phyloP scores from a whole-genome alignment of 371 early-diverging fungal genomes.

The Apophysomyces elegans region DNA sequence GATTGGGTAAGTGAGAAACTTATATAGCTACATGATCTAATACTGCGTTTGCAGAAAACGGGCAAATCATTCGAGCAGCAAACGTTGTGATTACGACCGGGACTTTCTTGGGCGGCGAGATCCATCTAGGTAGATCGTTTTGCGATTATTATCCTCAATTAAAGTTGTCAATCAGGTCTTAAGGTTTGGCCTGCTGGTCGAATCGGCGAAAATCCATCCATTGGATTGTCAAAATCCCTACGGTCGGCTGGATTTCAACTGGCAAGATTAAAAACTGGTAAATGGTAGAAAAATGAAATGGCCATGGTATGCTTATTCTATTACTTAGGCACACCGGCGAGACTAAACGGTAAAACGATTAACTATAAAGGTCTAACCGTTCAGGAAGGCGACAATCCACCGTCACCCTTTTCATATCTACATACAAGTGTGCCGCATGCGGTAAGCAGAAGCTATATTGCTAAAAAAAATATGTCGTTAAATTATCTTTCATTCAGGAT shows the following conservation, averaged over 20 bases:
- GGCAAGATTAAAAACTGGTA: slow-evolving; percentile 80
- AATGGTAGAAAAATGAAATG: not conserved
- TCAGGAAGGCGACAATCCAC: slow-evolving; percentile 78
- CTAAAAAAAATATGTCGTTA: no score
- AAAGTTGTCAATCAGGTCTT: slow-evolving; percentile 43
- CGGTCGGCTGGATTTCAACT: slow-evolving; percentile 76
- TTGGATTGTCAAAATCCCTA: slow-evolving; percentile 77
- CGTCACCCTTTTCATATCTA: slow-evolving; percentile 80
- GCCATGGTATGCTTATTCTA: not conserved
- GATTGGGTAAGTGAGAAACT: slow-evolving; percentile 37
- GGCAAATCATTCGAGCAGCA: slow-evolving; percentile 69
- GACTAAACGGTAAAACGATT: slow-evolving; percentile 78
- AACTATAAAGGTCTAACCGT: slow-evolving; percentile 66
- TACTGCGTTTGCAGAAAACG: slow-evolving; percentile 51
- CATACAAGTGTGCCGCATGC: slow-evolving; percentile 67
- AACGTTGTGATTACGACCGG: slow-evolving; percentile 86
- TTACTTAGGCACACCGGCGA: slow-evolving; percentile 73
- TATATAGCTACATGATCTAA: not conserved
- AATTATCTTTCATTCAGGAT: slow-evolving; percentile 29
- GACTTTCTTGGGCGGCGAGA: slow-evolving; percentile 86
- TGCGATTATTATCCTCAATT: not conserved
- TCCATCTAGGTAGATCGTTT: slow-evolving; percentile 64
- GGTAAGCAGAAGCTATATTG: slow-evolving; percentile 28
- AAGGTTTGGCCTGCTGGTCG: slow-evolving; percentile 81
- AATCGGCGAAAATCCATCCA: slow-evolving; percentile 76